Conservation (phyloP, 2,329 filamentous ascomycete species). For the Drechslera avenae region DNA sequence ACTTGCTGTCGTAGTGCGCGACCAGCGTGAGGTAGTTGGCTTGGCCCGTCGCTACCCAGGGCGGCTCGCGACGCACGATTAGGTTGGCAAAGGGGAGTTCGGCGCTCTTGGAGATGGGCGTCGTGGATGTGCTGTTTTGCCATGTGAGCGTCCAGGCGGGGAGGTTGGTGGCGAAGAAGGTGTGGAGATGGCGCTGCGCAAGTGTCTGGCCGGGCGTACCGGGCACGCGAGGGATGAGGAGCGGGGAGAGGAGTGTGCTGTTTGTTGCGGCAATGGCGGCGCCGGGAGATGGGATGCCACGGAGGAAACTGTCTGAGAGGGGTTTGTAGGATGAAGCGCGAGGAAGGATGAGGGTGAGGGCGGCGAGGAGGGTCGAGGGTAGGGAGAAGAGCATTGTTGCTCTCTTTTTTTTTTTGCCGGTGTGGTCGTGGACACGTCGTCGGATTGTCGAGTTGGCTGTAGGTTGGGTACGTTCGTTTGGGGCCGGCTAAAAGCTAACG, state of each 20-base stretch:
- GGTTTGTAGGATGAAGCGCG: conserved; percentile 57
- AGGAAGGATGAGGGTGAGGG: conserved; percentile 20
- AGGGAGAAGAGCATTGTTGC: conserved; percentile 25
- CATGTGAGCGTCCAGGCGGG: conserved; percentile 80
- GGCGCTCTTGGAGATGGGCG: conserved; percentile 72
- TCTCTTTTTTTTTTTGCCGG: not conserved
- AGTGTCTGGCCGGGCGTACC: conserved; percentile 76
- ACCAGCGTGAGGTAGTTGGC: conserved; percentile 83
- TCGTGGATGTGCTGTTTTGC: conserved; percentile 89
- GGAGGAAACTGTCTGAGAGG: conserved; percentile 77
- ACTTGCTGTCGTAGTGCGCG: conserved; percentile 90
- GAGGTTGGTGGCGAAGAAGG: conserved; percentile 77
- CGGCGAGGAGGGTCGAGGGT: conserved; percentile 17
- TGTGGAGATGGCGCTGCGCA: conserved; percentile 79
- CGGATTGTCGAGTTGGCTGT: too few relatives aligned
- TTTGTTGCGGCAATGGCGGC: conserved; percentile 76
- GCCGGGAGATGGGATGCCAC: conserved; percentile 71
- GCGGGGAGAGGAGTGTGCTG: conserved; percentile 80
- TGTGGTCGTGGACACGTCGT: too few relatives aligned
- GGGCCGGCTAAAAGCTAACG: too few relatives aligned
- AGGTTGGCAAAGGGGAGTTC: conserved; percentile 85
- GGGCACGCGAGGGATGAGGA: conserved; percentile 85
- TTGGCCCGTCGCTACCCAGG: conserved; percentile 75
- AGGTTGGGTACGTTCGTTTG: too few relatives aligned
- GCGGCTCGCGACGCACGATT: conserved; percentile 85